phyloP scores from a whole-genome alignment of 352 stramenopile species.

The Globisporangium barbulae region DNA sequence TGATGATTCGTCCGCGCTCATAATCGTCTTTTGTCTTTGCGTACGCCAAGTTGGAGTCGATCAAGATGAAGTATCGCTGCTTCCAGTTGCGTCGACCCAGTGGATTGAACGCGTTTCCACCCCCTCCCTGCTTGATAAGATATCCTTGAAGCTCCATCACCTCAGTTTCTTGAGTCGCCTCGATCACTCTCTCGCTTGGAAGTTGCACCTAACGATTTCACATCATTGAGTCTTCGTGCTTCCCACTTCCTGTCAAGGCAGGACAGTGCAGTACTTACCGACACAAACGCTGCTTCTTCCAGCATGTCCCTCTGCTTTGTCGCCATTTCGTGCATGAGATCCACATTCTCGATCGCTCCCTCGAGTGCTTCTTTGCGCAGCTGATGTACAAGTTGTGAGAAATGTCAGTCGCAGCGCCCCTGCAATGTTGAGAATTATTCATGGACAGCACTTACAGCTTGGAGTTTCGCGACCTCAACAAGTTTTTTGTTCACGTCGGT shows the following conservation, averaged over 20 bases:
- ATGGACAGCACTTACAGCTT: conserved; percentile 37
- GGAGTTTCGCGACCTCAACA: conserved; percentile 61
- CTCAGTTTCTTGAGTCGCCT: conserved; percentile 69
- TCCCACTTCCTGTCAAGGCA: background rate
- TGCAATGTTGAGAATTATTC: background rate
- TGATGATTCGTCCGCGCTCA: conserved; percentile 84
- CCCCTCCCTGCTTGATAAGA: conserved; percentile 83
- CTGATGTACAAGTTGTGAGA: conserved; percentile 21
- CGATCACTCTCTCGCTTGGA: conserved; percentile 74
- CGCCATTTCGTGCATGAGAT: conserved; percentile 62
- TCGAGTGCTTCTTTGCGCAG: conserved; percentile 70
- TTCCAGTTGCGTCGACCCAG: conserved; percentile 87
- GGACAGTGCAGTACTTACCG: conserved; percentile 29
- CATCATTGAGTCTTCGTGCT: background rate
- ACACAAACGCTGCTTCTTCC: conserved; percentile 77
- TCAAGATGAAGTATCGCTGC: conserved; percentile 85
- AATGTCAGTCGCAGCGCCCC: background rate
- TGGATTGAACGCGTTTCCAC: conserved; percentile 71
- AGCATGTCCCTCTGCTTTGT: conserved; percentile 67
- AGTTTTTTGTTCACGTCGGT: conserved; percentile 61
- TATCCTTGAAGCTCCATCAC: conserved; percentile 74
- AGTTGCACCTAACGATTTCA: conserved; percentile 46
- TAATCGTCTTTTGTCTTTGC: conserved; percentile 87
- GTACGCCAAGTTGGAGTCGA: conserved; percentile 67
- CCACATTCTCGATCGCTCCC: conserved; percentile 60